Evolutionary conservation across 2,329 filamentous ascomycete genomes (phyloP).

Genomic region (Sporothrix curviconia): DNA sequence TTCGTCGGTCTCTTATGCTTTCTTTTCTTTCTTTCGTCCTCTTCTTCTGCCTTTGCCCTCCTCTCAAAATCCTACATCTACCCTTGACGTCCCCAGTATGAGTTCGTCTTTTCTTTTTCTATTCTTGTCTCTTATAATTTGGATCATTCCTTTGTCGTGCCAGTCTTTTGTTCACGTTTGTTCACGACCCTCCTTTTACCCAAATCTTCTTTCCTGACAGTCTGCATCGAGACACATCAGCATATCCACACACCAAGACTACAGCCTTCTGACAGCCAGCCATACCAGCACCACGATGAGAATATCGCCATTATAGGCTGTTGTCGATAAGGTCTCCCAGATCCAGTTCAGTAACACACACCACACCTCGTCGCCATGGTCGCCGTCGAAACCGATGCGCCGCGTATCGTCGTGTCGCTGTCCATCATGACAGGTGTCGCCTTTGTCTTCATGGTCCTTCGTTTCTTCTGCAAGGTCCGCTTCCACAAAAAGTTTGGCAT

Average conservation of each 20-base stretch:
- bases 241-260: no score
- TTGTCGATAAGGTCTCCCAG: neutral
- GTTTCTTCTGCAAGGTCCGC: slow-evolving; percentile 20
- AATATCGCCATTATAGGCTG: no score
- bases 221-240: no score
- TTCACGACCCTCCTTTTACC: no score
- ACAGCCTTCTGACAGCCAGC: no score
- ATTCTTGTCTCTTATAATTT: neutral
- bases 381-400: slow-evolving; percentile 13
- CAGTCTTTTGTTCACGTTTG: neutral
- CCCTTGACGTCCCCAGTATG: neutral
- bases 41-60: no score
- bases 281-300: no score
- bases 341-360: neutral
- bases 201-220: neutral
- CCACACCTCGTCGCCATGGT: neutral
- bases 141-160: neutral
- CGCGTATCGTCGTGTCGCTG: slow-evolving; percentile 19
- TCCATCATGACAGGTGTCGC: slow-evolving; percentile 18
- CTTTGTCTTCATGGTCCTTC: slow-evolving; percentile 20
- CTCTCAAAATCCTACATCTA: neutral
- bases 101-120: neutral
- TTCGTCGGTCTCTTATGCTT: no score
- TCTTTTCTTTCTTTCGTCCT: no score
- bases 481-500: slow-evolving; percentile 16